Evolutionary conservation across 2,329 filamentous ascomycete genomes (phyloP), one percentile per base, ranked within the genome.

Genomic region (Neocatenulostroma microsporum): DNA sequence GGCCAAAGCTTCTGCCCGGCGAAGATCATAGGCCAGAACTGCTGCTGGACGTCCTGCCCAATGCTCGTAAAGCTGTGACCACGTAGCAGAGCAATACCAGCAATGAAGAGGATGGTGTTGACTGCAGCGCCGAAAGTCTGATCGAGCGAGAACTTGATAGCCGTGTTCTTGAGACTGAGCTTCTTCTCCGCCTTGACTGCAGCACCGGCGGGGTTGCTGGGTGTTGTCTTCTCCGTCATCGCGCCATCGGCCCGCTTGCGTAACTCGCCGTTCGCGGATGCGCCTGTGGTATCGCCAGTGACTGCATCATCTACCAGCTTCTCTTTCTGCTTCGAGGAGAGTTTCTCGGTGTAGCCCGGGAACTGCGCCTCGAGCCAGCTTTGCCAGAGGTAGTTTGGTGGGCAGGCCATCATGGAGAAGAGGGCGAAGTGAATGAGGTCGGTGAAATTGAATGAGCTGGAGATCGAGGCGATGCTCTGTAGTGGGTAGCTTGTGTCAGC

Each of bases 331-430:
- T 40, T 35, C 9, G 42, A 38, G 14, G 51, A 39, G 12, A 50
- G 42, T 21, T 25, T 58, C 3, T 57, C 41, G 34, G 71, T 70
- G 48, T 75, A 73, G 1, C 81, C 80, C 0, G 87, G 87, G 54
- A 86, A 93, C 3, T 68, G 62, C 5, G 72, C 66, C 62, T 94
- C 87, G 35, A 94, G 71, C 55, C 74, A 84, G 26, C 76, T 72
- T 69, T 94, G 87, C 87, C 86, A 94, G 51, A 84, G 57, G 55
- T 86, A 84, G 62, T 95, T 95, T 29, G 83, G 83, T 3, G 87
- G 86, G 26, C 80, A 82, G 60, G 73, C 80, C 41, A 94, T 56
- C 21, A 84, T 55, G 46, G 80, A 75, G 66, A 81, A 94, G 36
- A 85, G 54, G 34, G 84, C 64, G 61, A 93, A 94, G 56, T 87